phyloP scores from a whole-genome alignment of 306 rosid species.

The Acacia confusa region DNA sequence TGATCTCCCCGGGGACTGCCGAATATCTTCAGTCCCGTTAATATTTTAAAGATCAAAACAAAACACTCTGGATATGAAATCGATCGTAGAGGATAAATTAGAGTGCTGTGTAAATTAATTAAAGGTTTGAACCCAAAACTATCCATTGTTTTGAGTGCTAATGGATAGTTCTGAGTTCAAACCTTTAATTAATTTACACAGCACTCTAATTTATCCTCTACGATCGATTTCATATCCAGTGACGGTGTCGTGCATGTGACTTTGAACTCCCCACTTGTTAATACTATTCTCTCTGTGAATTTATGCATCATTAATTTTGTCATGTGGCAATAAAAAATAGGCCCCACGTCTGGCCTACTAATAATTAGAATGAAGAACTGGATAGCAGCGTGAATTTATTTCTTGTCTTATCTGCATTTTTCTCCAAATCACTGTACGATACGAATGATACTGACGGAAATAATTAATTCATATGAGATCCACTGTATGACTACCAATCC shows the following conservation, averaged over 20 bases:
- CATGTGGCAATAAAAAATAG: background rate
- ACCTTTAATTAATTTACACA: background rate
- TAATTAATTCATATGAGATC: background rate
- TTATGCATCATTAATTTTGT: constrained; percentile 9
- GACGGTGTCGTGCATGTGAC: background rate
- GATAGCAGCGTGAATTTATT: background rate
- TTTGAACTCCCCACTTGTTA: background rate
- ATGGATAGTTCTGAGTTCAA: background rate
- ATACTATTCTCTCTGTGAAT: background rate
- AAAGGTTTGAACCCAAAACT: background rate
- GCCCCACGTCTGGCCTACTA: background rate
- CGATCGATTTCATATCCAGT: background rate
- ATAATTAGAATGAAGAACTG: background rate
- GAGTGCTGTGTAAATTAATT: too few relatives aligned
- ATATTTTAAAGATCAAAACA: background rate
- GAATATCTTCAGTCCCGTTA: background rate
- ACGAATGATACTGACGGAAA: background rate
- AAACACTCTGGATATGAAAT: background rate
- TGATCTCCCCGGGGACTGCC: background rate
- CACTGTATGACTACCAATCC: background rate
- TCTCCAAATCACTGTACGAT: background rate
- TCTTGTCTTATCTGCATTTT: background rate
- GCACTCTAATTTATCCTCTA: background rate
- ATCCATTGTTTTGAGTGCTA: too few relatives aligned
- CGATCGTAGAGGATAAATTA: background rate